Evolutionary conservation across 257 asterid genomes (phyloP), one percentile per base, ranked within the genome.

Genomic region (Solanum chiquidenum): DNA sequence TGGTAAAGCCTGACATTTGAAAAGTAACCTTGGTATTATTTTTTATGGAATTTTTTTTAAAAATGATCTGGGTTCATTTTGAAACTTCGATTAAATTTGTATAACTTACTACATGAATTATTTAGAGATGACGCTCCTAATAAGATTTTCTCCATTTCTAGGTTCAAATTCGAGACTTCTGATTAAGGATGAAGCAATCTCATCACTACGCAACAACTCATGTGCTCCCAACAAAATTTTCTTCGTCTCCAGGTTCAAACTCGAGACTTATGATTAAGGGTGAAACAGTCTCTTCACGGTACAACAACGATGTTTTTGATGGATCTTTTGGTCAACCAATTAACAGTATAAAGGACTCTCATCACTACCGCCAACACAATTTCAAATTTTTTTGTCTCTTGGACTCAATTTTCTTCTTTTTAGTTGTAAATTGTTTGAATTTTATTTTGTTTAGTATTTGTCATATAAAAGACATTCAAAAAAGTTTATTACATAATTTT

Each of bases 341-440:
- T 40, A 23, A 23, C 52, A 74, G 77, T 72, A 18, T 18, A 72
- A 71, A 23, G 83, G 34, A 35, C 25, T 72, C 29, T 37, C 83
- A 25, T 37, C 83, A 38, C 60, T 40, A 38, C 49, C 52, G 31
- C 82, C 82, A 35, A 74, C 82, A 35, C 82, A 74, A 37, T 74
- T 74, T 74, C 13, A 74, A 73, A 0, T 14, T 14, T 16, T 29
- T 33, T 4, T 5, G 11, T 3, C 64, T 42, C 49, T 42, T 55
- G 64, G 64, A 55, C 25, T 55, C 72, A 1, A 10, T 74, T 18
- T 31, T 33, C 23, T 37, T 74, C 18, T 21, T 21, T 21, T 37
- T 46, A 74, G 16, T 73, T 33, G 20, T 62, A 62, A 12, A 27
- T 68, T 68, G 9, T 69, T 69, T 69, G n/a, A 72, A 72, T 18